Evolutionary conservation across 192 early-diverging fungal genomes (phyloP), one percentile per base, ranked within the genome.

Genomic region (Umbelopsis isabellina): DNA sequence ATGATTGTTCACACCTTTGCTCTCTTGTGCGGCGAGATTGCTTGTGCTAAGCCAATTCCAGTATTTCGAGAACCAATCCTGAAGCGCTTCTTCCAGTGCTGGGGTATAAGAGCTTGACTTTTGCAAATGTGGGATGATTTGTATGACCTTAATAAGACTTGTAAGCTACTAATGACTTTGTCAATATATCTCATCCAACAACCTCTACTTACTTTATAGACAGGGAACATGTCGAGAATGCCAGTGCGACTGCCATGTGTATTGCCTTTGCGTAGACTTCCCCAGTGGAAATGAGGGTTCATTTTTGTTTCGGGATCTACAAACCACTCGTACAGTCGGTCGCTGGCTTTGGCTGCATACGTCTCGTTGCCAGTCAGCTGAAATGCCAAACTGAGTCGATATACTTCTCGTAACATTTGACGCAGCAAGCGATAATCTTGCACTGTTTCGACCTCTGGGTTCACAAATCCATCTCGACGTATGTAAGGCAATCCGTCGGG

Each of bases 261-360:
- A 33, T 80, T 22, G 20, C 87, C 87, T 52, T 76, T 83, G 47
- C 79, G 78, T 20, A 81, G 72, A 20, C 80, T 80, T 20, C 75
- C 86, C 67, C 71, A 89, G 53, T 88, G 79, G 49, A 89, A 73
- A 66, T 85, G 82, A 41, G 88, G 86, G 21, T 89, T 88, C 88
- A 89, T 89, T 25, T 72, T 78, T 7, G 86, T 88, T 2, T n/a
- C 74, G 15, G 77, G 75, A 50, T 89, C 75, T 50, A 89, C 58
- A 74, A 89, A 89, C 86, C 88, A 89, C 44, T 81, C 77, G 16
- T 72, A 61, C 5, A 89, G 45, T 18, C 83, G 70, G 13, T 70
- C 44, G 15, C 70, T 77, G 21, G 76, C 81, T 66, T 81, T 79
- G 8, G 61, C 72, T 9, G 80, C 75, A 77, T 84, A 88, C 6